Percentiles rank a stretch among this genome's conserved stretches.
phyloP scores from a whole-genome alignment of 768 basidiomycete genomes.

The Russula olivacea region DNA sequence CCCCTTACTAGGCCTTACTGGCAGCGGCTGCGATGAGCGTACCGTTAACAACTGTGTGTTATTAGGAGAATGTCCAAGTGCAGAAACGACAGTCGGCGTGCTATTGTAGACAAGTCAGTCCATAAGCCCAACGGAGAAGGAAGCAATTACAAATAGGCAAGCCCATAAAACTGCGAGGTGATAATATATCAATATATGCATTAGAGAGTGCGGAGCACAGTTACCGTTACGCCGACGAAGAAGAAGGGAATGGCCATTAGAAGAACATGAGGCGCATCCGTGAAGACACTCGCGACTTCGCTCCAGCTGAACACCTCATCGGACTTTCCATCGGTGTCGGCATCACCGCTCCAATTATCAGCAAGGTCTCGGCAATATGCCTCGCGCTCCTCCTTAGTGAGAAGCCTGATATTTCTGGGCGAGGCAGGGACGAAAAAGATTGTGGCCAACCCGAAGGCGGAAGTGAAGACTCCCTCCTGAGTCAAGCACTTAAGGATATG shows the following conservation, averaged over 20 bases:
- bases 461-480: conserved; percentile 57
- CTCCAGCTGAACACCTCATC: conserved; percentile 49
- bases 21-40: neutral
- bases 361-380: conserved; percentile 35
- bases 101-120: conserved; percentile 19
- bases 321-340: conserved; percentile 37
- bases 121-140: neutral
- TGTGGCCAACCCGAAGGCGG: conserved; percentile 46
- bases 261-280: conserved; percentile 48
- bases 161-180: conserved; percentile 24
- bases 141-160: conserved; percentile 27
- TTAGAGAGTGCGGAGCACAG: conserved; percentile 20
- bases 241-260: conserved; percentile 47
- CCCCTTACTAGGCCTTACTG: too few species aligned
- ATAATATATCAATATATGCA: neutral
- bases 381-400: conserved; percentile 44
- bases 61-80: conserved; percentile 31
- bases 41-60: conserved; percentile 31
- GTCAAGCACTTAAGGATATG: neutral
- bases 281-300: conserved; percentile 46
- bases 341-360: conserved; percentile 29
- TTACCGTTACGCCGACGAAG: conserved; percentile 46
- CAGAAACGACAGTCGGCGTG: conserved; percentile 28
- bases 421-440: conserved; percentile 46
- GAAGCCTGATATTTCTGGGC: conserved; percentile 43